Evolutionary conservation across 2,329 filamentous ascomycete genomes (phyloP).

Genomic region (Annulohypoxylon truncatum): DNA sequence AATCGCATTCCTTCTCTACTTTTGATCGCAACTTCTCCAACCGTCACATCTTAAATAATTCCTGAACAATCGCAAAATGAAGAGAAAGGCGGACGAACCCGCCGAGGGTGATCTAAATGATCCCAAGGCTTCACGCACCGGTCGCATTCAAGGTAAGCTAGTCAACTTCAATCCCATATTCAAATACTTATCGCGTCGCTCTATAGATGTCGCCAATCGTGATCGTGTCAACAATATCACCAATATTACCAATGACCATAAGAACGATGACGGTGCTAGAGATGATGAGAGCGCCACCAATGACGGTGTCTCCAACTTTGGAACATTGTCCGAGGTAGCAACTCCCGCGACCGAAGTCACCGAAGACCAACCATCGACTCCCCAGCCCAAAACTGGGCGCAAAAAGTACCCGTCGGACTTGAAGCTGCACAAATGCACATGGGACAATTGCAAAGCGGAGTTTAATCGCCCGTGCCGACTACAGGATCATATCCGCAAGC

Average conservation of each 20-base stretch:
- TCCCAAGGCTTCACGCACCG: background rate
- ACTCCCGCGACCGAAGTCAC: constrained; percentile 51
- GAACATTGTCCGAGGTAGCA: constrained; percentile 29
- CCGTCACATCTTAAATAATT: background rate
- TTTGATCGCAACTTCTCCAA: background rate
- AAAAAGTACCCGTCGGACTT: constrained; percentile 73
- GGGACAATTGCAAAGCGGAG: constrained; percentile 80
- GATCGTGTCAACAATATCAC: background rate
- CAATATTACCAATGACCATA: no score
- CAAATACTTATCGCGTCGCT: constrained; percentile 8
- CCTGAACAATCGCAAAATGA: constrained; percentile 37
- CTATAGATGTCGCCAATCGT: background rate
- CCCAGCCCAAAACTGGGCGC: constrained; percentile 53
- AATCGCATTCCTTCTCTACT: background rate
- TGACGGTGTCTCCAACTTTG: constrained; percentile 38
- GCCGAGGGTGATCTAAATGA: background rate
- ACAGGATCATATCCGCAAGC: constrained; percentile 79
- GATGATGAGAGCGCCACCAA: constrained; percentile 37
- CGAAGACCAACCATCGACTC: no score
- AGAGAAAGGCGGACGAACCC: constrained; percentile 34
- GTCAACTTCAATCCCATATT: constrained; percentile 69
- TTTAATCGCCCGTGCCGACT: constrained; percentile 90
- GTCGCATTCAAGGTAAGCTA: constrained; percentile 42
- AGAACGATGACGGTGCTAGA: constrained; percentile 8
- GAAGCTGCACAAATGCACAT: constrained; percentile 83